phyloP scores from a whole-genome alignment of 73 alveolate species.

The Vitrella brassicaformis region DNA sequence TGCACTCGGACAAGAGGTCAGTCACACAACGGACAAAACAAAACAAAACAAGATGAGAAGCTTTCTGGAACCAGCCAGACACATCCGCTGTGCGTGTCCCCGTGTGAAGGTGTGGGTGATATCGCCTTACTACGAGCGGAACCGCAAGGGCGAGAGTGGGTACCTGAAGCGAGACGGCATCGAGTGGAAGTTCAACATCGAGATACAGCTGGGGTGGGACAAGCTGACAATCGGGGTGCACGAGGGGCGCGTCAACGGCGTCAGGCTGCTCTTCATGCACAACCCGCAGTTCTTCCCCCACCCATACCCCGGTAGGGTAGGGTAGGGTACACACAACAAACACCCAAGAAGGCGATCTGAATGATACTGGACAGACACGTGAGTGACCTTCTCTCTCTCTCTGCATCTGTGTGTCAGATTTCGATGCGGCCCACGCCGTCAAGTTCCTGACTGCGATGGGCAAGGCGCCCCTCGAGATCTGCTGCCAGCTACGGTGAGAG shows the following conservation, averaged over 20 bases:
- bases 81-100: too few species aligned
- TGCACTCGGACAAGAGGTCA: conserved; percentile 78
- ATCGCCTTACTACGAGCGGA: conserved; percentile 85
- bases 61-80: too few species aligned
- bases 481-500: conserved; percentile 61
- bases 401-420: background rate
- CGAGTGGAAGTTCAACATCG: conserved; percentile 54
- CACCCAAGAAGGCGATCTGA: too few species aligned
- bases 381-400: background rate
- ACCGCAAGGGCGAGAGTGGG: conserved; percentile 68
- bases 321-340: too few species aligned
- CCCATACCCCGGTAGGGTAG: conserved; percentile 81
- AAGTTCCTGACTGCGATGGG: conserved; percentile 57
- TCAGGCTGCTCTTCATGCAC: conserved; percentile 74
- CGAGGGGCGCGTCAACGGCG: conserved; percentile 78
- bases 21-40: too few species aligned
- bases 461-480: conserved; percentile 82
- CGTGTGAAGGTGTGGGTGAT: conserved; percentile 43
- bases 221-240: conserved; percentile 74
- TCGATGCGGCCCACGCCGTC: conserved; percentile 25
- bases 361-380: too few species aligned
- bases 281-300: conserved; percentile 75
- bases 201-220: conserved; percentile 57
- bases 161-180: conserved; percentile 76
- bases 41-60: too few species aligned